Base-by-base conservation (phyloP, 169 alveolate species). In the Amoebophrya sp. region DNA sequence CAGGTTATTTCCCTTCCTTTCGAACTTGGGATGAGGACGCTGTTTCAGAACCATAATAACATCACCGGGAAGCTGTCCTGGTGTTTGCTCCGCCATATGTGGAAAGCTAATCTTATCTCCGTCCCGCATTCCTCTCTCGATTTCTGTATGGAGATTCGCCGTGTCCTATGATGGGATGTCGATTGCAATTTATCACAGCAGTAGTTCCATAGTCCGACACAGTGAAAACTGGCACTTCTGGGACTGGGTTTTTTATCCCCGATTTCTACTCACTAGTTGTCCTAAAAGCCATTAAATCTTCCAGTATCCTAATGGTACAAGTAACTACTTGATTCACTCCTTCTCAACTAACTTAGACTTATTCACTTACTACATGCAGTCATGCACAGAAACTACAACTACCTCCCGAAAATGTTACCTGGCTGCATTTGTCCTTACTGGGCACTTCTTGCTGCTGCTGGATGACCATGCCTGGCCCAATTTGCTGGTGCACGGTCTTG, bases 371-470 rank as follows among this genome's bases (percentile, higher is more conserved):
- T n/a, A n/a, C n/a, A n/a, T 53, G 76, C 10, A 53, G n/a, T 23
- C n/a, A 14, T 18, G 83, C 12, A 65, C 2, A 36, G n/a, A 18
- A 65, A 6, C 18, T 0, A 65, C 83, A 65, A 26, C 33, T 26
- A 6, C 36, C 18, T 18, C 39, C 83, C 18, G 33, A 65, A 1
- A 26, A 1, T 0, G 26, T 6, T 65, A 65, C 83, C 83, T 65
- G 53, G 29, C 47, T 39, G 41, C 92, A 90, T 14, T 41, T 39
- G 41, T 90, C 92, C 39, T 65, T 53, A 38, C 92, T 90, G 34
- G 92, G 92, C 40, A 90, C 92, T 90, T 90, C 78, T 24, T 90
- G 92, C 41, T 90, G 92, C 55, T 90, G 92, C 41, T 90, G 92
- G 47, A 90, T 65, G 78, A 90, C 53, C 41, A 90, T 41, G n/a